Evolutionary conservation across 192 early-diverging fungal species (phyloP), one percentile per base, ranked within the genome.

Genomic region (Coemansia sp.): DNA sequence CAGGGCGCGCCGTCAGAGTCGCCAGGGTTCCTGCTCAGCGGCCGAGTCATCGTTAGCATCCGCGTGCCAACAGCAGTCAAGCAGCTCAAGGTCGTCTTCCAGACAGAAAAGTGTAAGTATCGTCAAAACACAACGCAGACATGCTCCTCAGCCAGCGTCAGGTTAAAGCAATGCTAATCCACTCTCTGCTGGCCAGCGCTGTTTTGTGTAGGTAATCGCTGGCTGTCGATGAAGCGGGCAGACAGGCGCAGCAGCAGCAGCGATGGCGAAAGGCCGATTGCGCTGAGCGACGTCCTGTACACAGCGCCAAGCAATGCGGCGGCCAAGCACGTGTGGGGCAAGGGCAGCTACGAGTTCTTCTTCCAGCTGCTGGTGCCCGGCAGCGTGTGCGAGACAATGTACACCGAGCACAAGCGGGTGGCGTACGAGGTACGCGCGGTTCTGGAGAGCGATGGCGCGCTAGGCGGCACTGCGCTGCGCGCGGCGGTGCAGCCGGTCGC

Each of bases 381-480:
- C 5, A 56, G 71, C 30, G 48, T 81, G 66, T 66, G 69, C 70
- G 78, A 81, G 64, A 81, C 78, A 66, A 81, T 81, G 78, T 76
- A 69, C 67, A 81, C 78, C 5, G 78, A 75, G 60, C 73, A 76
- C 55, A 72, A 69, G 66, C 66, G 66, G 4, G 73, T 81, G 15
- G 62, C 78, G 14, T 81, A 81, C 71, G 73, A 81, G 61, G 66
- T 75, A 38, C 73, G 70, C 0, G 78, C 78, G 6, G 57, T 59
- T 1, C 60, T 81, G 39, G 52, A 56, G 23, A 68, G 67, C 1
- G 57, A 38, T 9, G 63, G 59, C 2, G 30, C 70, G 7, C 18
- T 69, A 23, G 63, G 66, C 30, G 62, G 30, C 30, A 30, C 63
- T 6, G 64, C 66, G n/a, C 69, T 64, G 62, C 73, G 51, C 7